Conservation (phyloP, 2,329 filamentous ascomycete species). For the Aspergillus novoparasiticus region DNA sequence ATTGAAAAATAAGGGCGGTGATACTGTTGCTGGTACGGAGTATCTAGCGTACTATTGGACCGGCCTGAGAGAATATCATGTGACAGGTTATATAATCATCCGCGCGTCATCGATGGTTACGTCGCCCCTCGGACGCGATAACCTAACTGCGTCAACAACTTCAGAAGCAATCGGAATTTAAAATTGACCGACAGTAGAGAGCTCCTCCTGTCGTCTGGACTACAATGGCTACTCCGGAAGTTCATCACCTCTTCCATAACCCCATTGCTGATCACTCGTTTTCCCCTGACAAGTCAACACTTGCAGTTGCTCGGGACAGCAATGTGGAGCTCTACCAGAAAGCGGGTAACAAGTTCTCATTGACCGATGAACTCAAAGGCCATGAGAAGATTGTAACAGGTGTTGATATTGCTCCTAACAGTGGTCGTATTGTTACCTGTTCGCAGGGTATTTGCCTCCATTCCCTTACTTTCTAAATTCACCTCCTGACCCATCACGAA, state of each 20-base stretch:
- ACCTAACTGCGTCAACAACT: not conserved
- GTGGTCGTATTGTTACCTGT: constrained; percentile 93
- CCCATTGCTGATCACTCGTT: constrained; percentile 98
- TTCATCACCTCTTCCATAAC: constrained; percentile 94
- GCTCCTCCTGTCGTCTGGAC: constrained; percentile 77
- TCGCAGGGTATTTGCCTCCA: constrained; percentile 70
- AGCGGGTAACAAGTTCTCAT: constrained; percentile 72
- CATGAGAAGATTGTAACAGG: constrained; percentile 97
- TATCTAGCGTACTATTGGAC: constrained; percentile 5
- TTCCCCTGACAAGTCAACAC: constrained; percentile 82
- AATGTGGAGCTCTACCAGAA: constrained; percentile 84
- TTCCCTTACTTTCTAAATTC: not conserved
- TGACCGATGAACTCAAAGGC: constrained; percentile 90
- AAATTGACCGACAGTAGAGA: constrained; percentile 83
- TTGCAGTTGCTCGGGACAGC: constrained; percentile 90
- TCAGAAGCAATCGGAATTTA: not conserved
- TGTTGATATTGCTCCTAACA: constrained; percentile 89
- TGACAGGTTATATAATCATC: constrained; percentile 24
- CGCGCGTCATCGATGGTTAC: constrained; percentile 23
- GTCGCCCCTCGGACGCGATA: not conserved
- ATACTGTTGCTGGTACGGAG: not conserved
- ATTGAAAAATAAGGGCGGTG: not conserved
- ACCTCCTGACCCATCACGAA: constrained; percentile 6
- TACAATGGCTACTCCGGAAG: constrained; percentile 81
- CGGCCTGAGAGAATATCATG: constrained; percentile 16